A percentile compares a stretch with the other conserved stretches of the same genome.
Conservation (phyloP, 441 rosid genomes). For the Capsella rubella region DNA sequence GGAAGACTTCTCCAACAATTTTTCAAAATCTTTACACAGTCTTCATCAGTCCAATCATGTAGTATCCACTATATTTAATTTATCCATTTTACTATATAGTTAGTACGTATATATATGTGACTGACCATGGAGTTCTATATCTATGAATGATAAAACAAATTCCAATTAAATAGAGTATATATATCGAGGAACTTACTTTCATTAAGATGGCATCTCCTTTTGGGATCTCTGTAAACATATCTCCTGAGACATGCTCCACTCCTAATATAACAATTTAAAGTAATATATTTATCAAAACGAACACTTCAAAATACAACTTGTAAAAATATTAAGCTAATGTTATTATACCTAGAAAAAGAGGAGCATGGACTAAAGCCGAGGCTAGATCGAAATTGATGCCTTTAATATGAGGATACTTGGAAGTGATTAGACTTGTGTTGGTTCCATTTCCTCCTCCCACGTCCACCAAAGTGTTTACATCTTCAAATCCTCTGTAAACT, state of each 20-base stretch:
- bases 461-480: constrained; percentile 22
- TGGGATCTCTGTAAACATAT: not conserved
- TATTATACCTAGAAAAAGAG: not conserved
- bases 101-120: not conserved
- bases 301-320: not conserved
- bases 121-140: not conserved
- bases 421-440: not conserved
- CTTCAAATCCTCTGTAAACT: constrained; percentile 27
- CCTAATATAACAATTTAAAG: not conserved
- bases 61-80: constrained; percentile 32
- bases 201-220: constrained; percentile 2
- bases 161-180: not conserved
- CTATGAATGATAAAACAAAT: too few relatives aligned
- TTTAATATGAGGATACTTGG: constrained; percentile 1
- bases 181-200: not conserved
- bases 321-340: not conserved
- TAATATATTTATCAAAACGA: not conserved
- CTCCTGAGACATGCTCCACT: not conserved
- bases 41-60: constrained; percentile 44
- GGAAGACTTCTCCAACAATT: constrained; percentile 37
- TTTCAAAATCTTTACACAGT: constrained; percentile 41
- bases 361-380: not conserved
- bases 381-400: not conserved
- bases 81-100: not conserved
- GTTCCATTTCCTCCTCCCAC: not conserved